A percentile compares a stretch with the other conserved stretches of the same genome.
phyloP scores from a whole-genome alignment of 805 yeast species.

The Lipomyces lipofer region DNA sequence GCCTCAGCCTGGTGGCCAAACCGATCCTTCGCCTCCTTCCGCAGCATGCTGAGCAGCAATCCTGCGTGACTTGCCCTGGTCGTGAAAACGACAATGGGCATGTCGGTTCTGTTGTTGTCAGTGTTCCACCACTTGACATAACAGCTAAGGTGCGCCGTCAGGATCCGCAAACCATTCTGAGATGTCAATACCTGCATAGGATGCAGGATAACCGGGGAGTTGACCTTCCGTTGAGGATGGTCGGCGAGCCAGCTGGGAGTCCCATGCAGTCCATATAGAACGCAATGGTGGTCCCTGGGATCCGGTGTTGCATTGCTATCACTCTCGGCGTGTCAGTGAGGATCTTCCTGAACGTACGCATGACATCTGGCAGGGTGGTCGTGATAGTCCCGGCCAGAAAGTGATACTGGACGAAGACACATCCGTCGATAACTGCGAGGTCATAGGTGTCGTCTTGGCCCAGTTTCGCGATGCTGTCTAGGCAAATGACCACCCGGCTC shows the following conservation, averaged over 20 bases:
- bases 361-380: not conserved
- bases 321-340: slow-evolving; percentile 1
- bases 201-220: slow-evolving; percentile 2
- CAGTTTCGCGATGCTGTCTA: not conserved
- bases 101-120: not conserved
- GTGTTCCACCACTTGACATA: not conserved
- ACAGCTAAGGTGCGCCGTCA: not conserved
- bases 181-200: slow-evolving; percentile 1
- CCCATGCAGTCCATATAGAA: slow-evolving; percentile 2
- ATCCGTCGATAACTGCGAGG: slow-evolving; percentile 3
- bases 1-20: not conserved
- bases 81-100: slow-evolving; percentile 6
- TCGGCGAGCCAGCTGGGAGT: not conserved
- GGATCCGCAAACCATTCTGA: not conserved
- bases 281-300: slow-evolving; percentile 3
- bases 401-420: slow-evolving; percentile 8
- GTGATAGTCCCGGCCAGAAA: slow-evolving; percentile 1
- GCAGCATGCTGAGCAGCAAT: not conserved
- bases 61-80: not conserved
- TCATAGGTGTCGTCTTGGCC: not conserved
- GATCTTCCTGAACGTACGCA: not conserved
- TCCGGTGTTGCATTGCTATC: slow-evolving; percentile 7
- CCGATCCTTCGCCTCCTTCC: not conserved
- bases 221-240: not conserved
- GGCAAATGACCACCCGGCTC: not conserved